Base-by-base conservation (phyloP, 2,329 filamentous ascomycete species). In the Talaromyces atroroseus region DNA sequence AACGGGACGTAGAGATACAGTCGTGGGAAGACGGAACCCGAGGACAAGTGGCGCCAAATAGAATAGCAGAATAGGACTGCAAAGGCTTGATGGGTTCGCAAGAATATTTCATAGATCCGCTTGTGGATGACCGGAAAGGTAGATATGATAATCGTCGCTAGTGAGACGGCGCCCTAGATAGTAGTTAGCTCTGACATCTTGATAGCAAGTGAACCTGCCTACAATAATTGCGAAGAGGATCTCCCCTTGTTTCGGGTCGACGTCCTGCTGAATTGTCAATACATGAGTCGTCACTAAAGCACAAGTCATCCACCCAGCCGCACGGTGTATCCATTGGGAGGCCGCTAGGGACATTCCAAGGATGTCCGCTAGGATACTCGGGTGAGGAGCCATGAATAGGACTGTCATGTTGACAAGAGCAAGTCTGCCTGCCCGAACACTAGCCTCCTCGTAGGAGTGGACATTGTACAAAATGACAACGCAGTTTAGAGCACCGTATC, bases 51-150 rank as follows among this genome's bases (percentile, higher is more conserved):
- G 20, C 54, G 55, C 62, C 61, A 67, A 29, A 57, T 62, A 7
- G 62, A 55, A 53, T 65, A 66, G 29, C 64, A 32, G 59, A 59
- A 62, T 23, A 63, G 16, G 10, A 38, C 56, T 8, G 64, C 49
- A 12, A 66, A 48, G 26, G 50, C 49, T 40, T 66, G 60, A 61
- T 68, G 62, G 32, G 32, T 53, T 56, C 59, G 58, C 20, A 66
- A 63, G 54, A 66, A 66, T 49, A 63, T 61, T 59, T 68, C 61
- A 44, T 67, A 67, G 5, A 60, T 62, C 53, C 45, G 56, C 34
- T 55, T 54, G 38, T 60, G 59, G 61, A 65, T 54, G 42, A 47
- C 62, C 40, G 59, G 60, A 49, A 66, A 10, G 14, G 60, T 64
- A 60, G 59, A 50, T 29, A 66, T 54, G 29, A 56, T 52, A 56